Conservation (phyloP, 331 rosid genomes). For the Quercus tomentella region DNA sequence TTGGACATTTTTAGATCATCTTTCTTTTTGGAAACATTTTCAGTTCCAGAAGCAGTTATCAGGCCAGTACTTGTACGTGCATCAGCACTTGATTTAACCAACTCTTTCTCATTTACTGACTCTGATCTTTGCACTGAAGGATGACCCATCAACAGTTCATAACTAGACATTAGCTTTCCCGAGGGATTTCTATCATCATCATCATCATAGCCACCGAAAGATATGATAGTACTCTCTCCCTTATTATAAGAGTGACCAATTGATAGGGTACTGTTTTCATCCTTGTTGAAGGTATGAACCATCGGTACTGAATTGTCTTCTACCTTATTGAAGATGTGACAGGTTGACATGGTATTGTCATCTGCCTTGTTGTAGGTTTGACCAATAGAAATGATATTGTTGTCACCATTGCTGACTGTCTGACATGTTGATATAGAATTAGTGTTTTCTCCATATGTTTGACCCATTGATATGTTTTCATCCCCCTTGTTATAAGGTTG, state of each 20-base stretch:
- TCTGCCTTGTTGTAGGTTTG: slow-evolving; percentile 36
- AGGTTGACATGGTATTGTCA: slow-evolving; percentile 26
- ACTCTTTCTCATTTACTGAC: slow-evolving; percentile 33
- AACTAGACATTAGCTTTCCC: slow-evolving; percentile 31
- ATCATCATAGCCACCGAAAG: slow-evolving; percentile 66
- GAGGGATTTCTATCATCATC: slow-evolving; percentile 46
- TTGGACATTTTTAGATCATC: slow-evolving; percentile 50
- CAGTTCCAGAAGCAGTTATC: slow-evolving; percentile 29
- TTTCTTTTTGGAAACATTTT: slow-evolving; percentile 36
- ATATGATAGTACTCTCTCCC: slow-evolving; percentile 69
- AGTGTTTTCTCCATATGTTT: slow-evolving; percentile 33
- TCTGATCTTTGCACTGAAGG: slow-evolving; percentile 32
- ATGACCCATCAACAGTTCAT: slow-evolving; percentile 58
- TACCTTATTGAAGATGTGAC: slow-evolving; percentile 35
- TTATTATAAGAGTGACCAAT: slow-evolving; percentile 39
- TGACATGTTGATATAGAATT: slow-evolving; percentile 23
- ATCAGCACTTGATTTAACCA: slow-evolving; percentile 28
- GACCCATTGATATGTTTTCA: slow-evolving; percentile 25
- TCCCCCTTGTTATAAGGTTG: slow-evolving; percentile 44
- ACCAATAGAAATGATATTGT: slow-evolving; percentile 37
- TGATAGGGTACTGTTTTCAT: slow-evolving; percentile 26
- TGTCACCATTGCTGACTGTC: slow-evolving; percentile 29
- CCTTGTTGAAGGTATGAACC: slow-evolving; percentile 24
- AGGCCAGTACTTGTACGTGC: slow-evolving; percentile 19
- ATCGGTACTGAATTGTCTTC: slow-evolving; percentile 27